Evolutionary conservation across 2,329 filamentous ascomycete genomes (phyloP), one percentile per base, ranked within the genome.

Genomic region (Ramularia endophylla): DNA sequence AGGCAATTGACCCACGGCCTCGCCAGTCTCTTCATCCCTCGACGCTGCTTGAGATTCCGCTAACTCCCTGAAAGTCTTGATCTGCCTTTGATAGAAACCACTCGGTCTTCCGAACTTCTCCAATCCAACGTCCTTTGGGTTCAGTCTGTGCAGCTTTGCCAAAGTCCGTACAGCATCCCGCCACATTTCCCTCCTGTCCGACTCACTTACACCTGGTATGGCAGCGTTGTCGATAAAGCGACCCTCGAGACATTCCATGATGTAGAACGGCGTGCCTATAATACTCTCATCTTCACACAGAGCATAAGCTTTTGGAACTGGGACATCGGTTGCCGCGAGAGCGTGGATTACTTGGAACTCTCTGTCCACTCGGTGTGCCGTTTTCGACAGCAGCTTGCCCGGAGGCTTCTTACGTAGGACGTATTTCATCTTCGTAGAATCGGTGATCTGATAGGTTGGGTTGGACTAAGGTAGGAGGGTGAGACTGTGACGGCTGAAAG

Each of bases 351-450:
- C 85, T 57, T 83, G 81, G 69, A 92, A 92, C 68, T 98, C 92
- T 55, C 92, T 85, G 69, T 98, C 92, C 56, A 98, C 90, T 63
- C 89, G 85, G 71, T 98, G 92, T 5, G 92, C 92, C 1, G 90
- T 90, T 69, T 88, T 87, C 54, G 87, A 94, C 35, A 97, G 75
- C 27, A 98, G 81, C 68, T 83, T 81, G 48, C 92, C 92, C 9
- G 92, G 90, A 1, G 92, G 92, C 70, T 97, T 97, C 77, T 98
- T 97, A 63, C 92, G 87, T 70, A 97, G 77, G 22, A 98, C 92
- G 66, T 83, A 95, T 60, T 81, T 80, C 52, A 71, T 64, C 35
- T 81, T 79, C 60, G 80, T 73, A 52, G 80, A 73, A 37, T 81
- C 81, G 11, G 81, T 94, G 59, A 97, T 74, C 58, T 89, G 87